These are phyloP conservation scores for Aspergillus ustus DNA, from an alignment of 2,329 filamentous ascomycete genomes.

Conservation along the genomic window DNA sequence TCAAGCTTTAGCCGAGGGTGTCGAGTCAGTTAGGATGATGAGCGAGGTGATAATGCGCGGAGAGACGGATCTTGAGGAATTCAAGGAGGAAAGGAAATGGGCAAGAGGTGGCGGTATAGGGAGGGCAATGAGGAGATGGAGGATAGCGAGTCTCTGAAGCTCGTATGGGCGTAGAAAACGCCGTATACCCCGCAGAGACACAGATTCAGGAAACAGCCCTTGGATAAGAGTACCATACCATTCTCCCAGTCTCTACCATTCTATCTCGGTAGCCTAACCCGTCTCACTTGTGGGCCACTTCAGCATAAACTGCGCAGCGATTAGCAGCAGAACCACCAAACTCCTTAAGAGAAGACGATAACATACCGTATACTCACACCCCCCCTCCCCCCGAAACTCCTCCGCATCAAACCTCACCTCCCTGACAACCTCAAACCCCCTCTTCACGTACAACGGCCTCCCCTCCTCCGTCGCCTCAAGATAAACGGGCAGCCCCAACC, in stretches of 20 bases:
- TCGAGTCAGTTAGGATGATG: background rate
- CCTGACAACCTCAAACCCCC: slow-evolving; percentile 24
- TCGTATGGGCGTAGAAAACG: background rate
- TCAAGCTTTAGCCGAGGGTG: background rate
- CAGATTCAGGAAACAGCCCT: no score
- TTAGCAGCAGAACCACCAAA: no score
- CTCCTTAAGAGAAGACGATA: no score
- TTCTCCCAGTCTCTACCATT: no score
- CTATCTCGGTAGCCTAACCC: no score
- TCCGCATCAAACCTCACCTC: background rate
- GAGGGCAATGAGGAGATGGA: slow-evolving; percentile 8
- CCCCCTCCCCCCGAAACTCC: background rate
- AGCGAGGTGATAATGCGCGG: background rate
- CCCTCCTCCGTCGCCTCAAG: slow-evolving; percentile 18
- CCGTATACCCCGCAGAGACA: no score
- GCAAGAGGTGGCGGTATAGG: slow-evolving; percentile 4
- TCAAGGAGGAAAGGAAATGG: slow-evolving; percentile 1
- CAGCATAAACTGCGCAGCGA: slow-evolving; percentile 2
- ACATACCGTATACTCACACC: slow-evolving; percentile 8
- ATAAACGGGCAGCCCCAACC: background rate
- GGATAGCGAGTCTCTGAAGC: background rate
- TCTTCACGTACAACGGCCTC: slow-evolving; percentile 14
- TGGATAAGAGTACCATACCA: no score
- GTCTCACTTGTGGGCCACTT: slow-evolving; percentile 21
- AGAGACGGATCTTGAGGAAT: background rate